Percentiles rank a stretch among this genome's conserved stretches.
phyloP scores from a whole-genome alignment of 305 asterid species.

The Fraxinus sp. region DNA sequence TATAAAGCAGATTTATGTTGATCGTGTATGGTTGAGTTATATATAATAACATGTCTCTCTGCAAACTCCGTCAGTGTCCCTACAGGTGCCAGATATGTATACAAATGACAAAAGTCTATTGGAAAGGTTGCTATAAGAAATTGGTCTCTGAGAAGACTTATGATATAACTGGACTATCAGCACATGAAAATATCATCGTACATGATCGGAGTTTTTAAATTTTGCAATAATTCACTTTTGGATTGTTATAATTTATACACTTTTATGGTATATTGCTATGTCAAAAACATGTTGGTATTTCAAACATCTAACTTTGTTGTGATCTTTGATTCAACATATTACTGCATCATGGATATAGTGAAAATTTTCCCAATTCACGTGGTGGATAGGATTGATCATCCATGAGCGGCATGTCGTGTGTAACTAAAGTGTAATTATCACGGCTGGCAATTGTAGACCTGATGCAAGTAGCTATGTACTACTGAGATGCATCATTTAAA shows the following conservation, averaged over 20 bases:
- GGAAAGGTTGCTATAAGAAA: background rate
- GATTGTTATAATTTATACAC: background rate
- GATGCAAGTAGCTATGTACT: background rate
- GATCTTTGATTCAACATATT: background rate
- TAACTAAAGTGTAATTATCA: background rate
- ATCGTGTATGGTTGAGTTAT: background rate
- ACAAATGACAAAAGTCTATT: background rate
- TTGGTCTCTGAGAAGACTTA: slow-evolving; percentile 1
- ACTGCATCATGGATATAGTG: background rate
- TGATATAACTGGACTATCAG: background rate
- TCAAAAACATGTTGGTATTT: background rate
- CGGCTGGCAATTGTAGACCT: background rate
- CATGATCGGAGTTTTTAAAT: background rate
- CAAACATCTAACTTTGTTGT: background rate
- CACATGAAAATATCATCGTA: background rate
- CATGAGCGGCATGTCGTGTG: background rate
- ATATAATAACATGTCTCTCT: background rate
- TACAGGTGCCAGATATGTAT: slow-evolving; percentile 9
- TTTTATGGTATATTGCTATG: background rate
- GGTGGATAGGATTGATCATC: background rate
- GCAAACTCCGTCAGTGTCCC: background rate
- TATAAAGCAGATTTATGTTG: background rate
- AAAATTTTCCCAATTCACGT: background rate
- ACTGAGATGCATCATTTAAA: background rate
- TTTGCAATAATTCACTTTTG: background rate